These are phyloP conservation scores for Hanseniaspora vineae DNA, from an alignment of 805 yeast genomes.

Conservation along the genomic window DNA sequence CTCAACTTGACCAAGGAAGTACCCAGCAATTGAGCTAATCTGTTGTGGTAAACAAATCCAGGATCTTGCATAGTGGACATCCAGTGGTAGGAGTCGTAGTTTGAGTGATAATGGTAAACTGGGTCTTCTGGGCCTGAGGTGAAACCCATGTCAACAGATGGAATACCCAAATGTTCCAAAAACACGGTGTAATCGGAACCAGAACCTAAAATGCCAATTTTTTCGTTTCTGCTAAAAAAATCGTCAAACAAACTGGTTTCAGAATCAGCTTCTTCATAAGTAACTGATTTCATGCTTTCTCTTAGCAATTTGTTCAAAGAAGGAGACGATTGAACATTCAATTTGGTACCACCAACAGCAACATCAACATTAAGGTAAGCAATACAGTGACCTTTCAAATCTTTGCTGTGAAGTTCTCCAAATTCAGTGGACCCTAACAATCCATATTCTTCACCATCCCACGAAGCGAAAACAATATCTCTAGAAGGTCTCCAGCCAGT, in stretches of 20 bases:
- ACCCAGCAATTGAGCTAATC: constrained; percentile 42
- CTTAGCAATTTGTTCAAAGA: constrained; percentile 35
- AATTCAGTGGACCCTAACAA: constrained; percentile 65
- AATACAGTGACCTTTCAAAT: constrained; percentile 37
- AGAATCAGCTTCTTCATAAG: constrained; percentile 28
- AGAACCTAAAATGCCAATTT: constrained; percentile 43
- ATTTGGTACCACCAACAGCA: constrained; percentile 43
- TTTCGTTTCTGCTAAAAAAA: constrained; percentile 13
- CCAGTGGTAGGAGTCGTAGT: constrained; percentile 64
- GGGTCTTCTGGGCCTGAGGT: constrained; percentile 32
- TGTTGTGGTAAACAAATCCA: constrained; percentile 44
- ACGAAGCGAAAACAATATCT: constrained; percentile 55
- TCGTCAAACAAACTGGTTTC: constrained; percentile 23
- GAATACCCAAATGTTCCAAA: constrained; percentile 45
- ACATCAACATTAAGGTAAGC: constrained; percentile 64
- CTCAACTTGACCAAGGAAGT: constrained; percentile 33
- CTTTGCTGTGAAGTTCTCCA: constrained; percentile 48
- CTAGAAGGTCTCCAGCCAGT: constrained; percentile 57
- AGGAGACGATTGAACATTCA: constrained; percentile 44
- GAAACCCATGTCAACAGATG: constrained; percentile 51
- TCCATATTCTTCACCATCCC: constrained; percentile 79
- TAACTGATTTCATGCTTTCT: constrained; percentile 30
- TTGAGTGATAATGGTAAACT: constrained; percentile 64
- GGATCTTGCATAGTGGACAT: constrained; percentile 53
- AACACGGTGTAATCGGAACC: constrained; percentile 62